These are phyloP conservation scores for Bipolaris gigantea DNA, from an alignment of 2,329 filamentous ascomycete species.

Conservation along the genomic window DNA sequence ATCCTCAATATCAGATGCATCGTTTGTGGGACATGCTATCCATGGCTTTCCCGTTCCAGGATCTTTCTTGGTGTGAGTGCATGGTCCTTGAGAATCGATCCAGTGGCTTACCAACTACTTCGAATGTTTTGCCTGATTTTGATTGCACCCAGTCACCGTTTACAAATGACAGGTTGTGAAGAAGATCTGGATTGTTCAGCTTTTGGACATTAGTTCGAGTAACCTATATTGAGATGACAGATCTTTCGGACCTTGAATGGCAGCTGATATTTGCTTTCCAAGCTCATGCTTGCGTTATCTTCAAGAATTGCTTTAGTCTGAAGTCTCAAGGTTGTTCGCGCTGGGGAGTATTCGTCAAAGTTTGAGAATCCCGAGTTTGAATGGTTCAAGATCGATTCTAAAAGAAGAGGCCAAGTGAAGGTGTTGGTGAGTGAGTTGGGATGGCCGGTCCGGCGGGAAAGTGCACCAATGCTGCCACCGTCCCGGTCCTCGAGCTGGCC, in stretches of 20 bases:
- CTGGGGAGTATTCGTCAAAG: not conserved
- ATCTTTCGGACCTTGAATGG: conserved; percentile 48
- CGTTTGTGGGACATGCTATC: conserved; percentile 52
- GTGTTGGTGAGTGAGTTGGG: not conserved
- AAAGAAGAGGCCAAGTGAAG: not conserved
- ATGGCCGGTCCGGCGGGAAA: not conserved
- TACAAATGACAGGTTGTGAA: conserved; percentile 58
- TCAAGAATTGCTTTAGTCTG: not conserved
- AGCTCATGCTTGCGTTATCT: conserved; percentile 22
- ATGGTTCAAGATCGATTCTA: not conserved
- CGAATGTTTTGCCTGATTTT: conserved; percentile 60
- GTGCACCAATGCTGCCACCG: not conserved
- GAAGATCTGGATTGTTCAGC: conserved; percentile 58
- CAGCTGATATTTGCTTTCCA: conserved; percentile 37
- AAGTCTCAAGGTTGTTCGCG: not conserved
- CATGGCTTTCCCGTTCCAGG: conserved; percentile 55
- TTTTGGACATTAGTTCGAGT: conserved; percentile 29
- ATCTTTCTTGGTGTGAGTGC: conserved; percentile 45
- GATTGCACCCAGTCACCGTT: conserved; percentile 59
- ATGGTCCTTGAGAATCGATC: not conserved
- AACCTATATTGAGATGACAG: not conserved
- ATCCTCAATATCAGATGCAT: conserved; percentile 61
- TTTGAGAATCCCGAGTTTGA: too few species aligned
- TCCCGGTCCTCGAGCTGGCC: not conserved
- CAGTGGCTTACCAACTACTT: conserved; percentile 53